Percentiles rank a stretch among this genome's conserved stretches.
phyloP scores from a whole-genome alignment of 2,329 filamentous ascomycete species.

The Aureobasidium sp. region DNA sequence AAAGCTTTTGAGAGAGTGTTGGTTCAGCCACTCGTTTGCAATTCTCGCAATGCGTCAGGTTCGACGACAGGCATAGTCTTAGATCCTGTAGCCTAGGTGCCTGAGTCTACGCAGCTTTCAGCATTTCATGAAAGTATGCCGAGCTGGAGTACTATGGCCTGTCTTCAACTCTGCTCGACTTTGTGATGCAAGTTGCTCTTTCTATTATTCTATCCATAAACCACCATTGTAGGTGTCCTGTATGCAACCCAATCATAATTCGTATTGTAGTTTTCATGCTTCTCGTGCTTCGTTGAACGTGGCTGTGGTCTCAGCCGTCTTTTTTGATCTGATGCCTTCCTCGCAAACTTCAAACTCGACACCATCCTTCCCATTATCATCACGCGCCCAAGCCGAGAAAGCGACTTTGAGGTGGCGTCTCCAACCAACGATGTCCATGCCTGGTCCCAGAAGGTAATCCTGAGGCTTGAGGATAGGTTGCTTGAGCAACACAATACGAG shows the following conservation, averaged over 20 bases:
- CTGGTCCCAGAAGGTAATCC: slow-evolving; percentile 36
- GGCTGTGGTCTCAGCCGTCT: not conserved
- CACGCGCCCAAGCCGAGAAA: slow-evolving; percentile 69
- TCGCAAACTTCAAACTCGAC: slow-evolving; percentile 70
- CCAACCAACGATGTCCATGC: slow-evolving; percentile 51
- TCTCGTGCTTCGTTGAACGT: not conserved
- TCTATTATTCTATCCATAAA: not conserved
- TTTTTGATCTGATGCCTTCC: slow-evolving; percentile 43
- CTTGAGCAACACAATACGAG: slow-evolving; percentile 74
- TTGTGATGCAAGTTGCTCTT: not conserved
- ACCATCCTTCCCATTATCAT: slow-evolving; percentile 42
- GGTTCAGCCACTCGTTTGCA: no score
- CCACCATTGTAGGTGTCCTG: not conserved
- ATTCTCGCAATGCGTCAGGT: not conserved
- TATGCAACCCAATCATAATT: not conserved
- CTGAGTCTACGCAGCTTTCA: no score
- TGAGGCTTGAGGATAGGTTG: slow-evolving; percentile 45
- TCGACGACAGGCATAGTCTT: not conserved
- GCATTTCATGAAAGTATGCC: no score
- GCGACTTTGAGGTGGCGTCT: slow-evolving; percentile 79
- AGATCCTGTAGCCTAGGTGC: no score
- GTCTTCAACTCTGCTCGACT: not conserved
- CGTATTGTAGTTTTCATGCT: not conserved
- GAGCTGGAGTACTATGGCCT: not conserved
- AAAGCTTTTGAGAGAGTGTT: not conserved